Base-by-base conservation (phyloP, 2,329 filamentous ascomycete genomes). In the Plenodomus biglobosus region DNA sequence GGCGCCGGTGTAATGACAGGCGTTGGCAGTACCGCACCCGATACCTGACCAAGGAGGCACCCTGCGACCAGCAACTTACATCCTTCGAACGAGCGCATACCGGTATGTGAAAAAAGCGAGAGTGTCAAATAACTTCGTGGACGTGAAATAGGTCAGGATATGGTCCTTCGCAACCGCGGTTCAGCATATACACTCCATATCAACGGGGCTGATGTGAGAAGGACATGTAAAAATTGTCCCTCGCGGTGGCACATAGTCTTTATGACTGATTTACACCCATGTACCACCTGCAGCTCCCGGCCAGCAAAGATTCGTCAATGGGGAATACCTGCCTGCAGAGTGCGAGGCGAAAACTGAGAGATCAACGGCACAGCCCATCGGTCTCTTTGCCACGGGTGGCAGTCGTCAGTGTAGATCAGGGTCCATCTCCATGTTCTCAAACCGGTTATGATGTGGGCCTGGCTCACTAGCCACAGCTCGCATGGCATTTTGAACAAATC, bases 1-100 rank as follows among this genome's bases (percentile, higher is more conserved):
- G 69, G 68, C 36, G 62, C 67, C 15, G 62, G 60, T 34, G 68
- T 70, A 40, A 69, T 63, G 19, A 45, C 48, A 24, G 67, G 60
- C 18, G 51, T 45, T 16, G 58, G 53, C 30, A 53, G 44, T 4
- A 41, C 55, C 18, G 41, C 56, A n/a, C 45, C 36, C 44, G 52
- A 32, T 42, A 50, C 59, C 36, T 51, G 36, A 36, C 46, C 46
- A 39, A 56, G 40, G 38, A 50, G 44, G 42, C 46, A 39, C 3
- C 52, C 54, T 13, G 56, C 3, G 17, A 55, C 32, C 39, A 55
- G 35, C 45, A 53, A 56, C 36, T 48, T 52, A 46, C 40, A 51
- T 54, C 42, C 50, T 58, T 53, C 41, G 55, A 66, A 53, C 54
- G 58, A 64, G 52, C 50, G 58, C 63, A 68, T 40, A 44, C 37